A percentile compares a stretch with the other conserved stretches of the same genome.
Conservation (phyloP, 495 filamentous ascomycete genomes). For the Penicillium mononematosum region DNA sequence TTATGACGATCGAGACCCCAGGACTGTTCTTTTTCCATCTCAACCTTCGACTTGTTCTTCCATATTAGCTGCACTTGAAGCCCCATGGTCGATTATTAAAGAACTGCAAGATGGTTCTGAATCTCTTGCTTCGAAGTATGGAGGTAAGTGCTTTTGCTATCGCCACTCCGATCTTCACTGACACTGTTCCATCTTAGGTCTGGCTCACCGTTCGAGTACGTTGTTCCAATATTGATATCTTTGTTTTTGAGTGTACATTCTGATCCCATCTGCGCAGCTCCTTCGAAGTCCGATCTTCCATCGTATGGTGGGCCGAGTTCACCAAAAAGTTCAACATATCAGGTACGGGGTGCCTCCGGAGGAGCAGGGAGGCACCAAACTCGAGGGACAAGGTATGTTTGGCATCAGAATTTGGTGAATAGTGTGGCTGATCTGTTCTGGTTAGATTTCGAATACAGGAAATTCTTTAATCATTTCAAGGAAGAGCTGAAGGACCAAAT, state of each 20-base stretch:
- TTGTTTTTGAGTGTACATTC: conserved; percentile 15
- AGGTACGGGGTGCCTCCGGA: conserved; percentile 56
- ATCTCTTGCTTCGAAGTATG: conserved; percentile 21
- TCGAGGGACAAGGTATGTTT: conserved; percentile 48
- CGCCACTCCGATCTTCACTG: conserved; percentile 5
- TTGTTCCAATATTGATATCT: conserved; percentile 7
- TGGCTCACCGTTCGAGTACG: conserved; percentile 46
- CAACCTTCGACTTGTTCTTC: background rate
- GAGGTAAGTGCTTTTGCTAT: conserved; percentile 21
- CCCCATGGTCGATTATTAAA: conserved; percentile 2
- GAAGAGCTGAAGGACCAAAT: conserved; percentile 61
- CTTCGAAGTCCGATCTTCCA: conserved; percentile 61
- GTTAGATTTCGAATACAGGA: conserved; percentile 30
- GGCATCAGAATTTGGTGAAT: conserved; percentile 4
- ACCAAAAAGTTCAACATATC: conserved; percentile 52
- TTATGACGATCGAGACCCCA: conserved; percentile 6
- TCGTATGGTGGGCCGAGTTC: conserved; percentile 53
- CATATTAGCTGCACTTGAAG: background rate
- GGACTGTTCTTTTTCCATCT: background rate
- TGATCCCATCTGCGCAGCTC: conserved; percentile 48
- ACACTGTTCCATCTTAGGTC: conserved; percentile 25
- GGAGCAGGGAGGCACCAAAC: conserved; percentile 56
- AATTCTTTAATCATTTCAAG: conserved; percentile 55
- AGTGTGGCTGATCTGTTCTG: conserved; percentile 16
- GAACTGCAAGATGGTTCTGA: conserved; percentile 21